Percentiles rank a stretch among this genome's conserved stretches.
phyloP scores from a whole-genome alignment of 345 rosid species.

The Gossypium arboreum region DNA sequence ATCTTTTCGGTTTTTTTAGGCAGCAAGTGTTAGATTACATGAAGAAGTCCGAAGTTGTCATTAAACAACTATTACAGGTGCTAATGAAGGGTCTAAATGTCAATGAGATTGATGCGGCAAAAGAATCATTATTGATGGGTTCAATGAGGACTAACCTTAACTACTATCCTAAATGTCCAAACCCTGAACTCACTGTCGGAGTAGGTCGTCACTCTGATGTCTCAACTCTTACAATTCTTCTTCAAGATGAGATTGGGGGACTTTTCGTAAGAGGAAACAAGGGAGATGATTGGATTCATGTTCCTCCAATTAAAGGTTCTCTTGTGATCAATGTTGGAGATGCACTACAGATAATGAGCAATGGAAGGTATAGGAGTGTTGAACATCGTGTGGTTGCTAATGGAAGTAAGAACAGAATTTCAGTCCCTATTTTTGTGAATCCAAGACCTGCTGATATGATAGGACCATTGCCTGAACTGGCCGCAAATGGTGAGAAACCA shows the following conservation, averaged over 20 bases:
- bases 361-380: conserved; percentile 19
- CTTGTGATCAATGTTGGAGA: conserved; percentile 28
- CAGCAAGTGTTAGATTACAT: conserved; percentile 17
- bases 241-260: conserved; percentile 23
- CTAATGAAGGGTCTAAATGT: not conserved
- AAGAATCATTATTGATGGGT: too few species aligned
- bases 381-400: conserved; percentile 27
- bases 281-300: conserved; percentile 23
- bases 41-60: conserved; percentile 17
- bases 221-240: conserved; percentile 24
- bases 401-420: conserved; percentile 21
- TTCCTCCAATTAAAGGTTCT: conserved; percentile 27
- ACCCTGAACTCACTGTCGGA: conserved; percentile 19
- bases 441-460: conserved; percentile 17
- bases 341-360: conserved; percentile 30
- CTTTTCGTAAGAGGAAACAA: conserved; percentile 16
- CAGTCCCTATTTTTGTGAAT: conserved; percentile 22
- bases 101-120: conserved; percentile 7
- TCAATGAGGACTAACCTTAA: conserved; percentile 4
- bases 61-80: conserved; percentile 5
- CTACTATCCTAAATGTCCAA: conserved; percentile 25
- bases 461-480: conserved; percentile 20
- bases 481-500: conserved; percentile 8
- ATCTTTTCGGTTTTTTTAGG: not conserved
- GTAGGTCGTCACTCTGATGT: conserved; percentile 27